These are phyloP conservation scores for Neoscytalidium dimidiatum DNA, from an alignment of 2,329 filamentous ascomycete species.

Conservation along the genomic window DNA sequence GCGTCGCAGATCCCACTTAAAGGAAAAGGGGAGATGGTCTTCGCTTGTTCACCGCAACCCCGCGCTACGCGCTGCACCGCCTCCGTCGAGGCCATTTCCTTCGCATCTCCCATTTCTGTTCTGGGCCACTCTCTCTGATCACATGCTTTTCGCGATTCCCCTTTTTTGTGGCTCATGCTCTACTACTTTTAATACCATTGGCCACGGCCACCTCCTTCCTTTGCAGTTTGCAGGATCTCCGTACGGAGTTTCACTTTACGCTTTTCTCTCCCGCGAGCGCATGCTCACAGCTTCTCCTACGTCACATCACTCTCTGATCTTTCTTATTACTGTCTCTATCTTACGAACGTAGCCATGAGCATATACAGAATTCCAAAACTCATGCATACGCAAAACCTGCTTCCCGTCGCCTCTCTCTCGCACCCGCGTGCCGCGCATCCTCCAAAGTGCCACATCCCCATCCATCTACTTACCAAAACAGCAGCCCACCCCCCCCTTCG, in stretches of 20 bases:
- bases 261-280: neutral
- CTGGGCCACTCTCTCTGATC: neutral
- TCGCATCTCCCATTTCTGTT: neutral
- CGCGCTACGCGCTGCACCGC: neutral
- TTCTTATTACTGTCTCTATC: neutral
- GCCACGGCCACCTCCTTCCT: neutral
- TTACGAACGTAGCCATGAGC: neutral
- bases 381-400: neutral
- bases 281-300: neutral
- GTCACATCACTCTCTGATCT: neutral
- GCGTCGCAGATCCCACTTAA: conserved; percentile 11
- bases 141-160: too few relatives aligned
- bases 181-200: neutral
- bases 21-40: conserved; percentile 6
- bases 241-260: neutral
- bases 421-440: too few relatives aligned
- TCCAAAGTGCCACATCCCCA: too few relatives aligned
- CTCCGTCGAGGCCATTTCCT: neutral
- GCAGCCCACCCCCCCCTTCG: too few relatives aligned
- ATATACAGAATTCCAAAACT: neutral
- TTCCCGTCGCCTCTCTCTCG: too few relatives aligned
- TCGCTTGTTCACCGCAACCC: neutral
- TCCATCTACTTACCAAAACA: too few relatives aligned
- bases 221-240: neutral
- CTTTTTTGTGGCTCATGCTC: neutral